Conservation (phyloP, 441 rosid genomes). For the Pelargonium cotyledonis region DNA sequence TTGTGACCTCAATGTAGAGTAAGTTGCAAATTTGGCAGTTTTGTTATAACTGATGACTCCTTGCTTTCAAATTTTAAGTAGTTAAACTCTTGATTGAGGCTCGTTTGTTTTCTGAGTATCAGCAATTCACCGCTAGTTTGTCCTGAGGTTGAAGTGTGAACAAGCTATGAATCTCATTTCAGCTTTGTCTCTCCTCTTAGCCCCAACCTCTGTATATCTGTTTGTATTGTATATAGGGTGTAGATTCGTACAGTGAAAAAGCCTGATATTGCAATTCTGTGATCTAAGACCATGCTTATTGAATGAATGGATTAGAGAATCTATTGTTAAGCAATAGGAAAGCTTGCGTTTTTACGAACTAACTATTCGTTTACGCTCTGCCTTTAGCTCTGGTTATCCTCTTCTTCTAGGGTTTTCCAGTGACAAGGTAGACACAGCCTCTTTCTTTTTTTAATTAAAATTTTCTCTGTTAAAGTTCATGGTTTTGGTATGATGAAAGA, state of each 20-base stretch:
- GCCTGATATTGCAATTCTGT: constrained; percentile 59
- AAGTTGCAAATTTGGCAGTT: no score
- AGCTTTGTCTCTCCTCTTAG: no score
- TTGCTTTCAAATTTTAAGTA: no score
- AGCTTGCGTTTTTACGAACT: constrained; percentile 6
- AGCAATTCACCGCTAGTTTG: no score
- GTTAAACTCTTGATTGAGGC: no score
- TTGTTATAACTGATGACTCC: no score
- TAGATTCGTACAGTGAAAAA: not conserved
- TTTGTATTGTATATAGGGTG: no score
- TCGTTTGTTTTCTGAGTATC: no score
- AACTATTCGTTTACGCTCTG: constrained; percentile 17
- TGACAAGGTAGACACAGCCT: constrained; percentile 46
- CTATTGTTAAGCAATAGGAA: constrained; percentile 51
- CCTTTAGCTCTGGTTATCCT: constrained; percentile 47
- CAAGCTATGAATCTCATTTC: no score
- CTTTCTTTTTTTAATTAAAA: not conserved
- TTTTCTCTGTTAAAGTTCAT: not conserved
- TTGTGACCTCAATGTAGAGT: no score
- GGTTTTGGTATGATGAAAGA: constrained; percentile 37
- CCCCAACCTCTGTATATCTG: no score
- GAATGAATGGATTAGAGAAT: constrained; percentile 34
- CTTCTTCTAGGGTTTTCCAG: constrained; percentile 23
- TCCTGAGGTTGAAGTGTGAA: no score
- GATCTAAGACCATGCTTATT: constrained; percentile 6